These are phyloP conservation scores for Flaveria ramosissima DNA, from an alignment of 129 eudicot species.

Conservation along the genomic window DNA sequence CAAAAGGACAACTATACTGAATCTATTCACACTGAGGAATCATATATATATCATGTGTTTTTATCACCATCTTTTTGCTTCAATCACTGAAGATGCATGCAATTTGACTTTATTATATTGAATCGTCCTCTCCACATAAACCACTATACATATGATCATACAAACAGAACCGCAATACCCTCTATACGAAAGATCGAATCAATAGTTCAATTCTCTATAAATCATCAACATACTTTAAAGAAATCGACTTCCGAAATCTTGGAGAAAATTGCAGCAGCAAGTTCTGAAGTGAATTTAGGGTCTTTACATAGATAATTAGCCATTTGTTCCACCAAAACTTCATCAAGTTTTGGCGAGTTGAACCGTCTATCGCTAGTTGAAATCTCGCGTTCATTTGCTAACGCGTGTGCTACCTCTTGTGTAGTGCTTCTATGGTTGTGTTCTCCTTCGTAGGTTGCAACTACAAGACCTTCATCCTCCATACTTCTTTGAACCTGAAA, in stretches of 20 bases:
- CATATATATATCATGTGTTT: neutral
- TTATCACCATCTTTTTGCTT: neutral
- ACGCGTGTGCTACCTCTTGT: constrained; percentile 22
- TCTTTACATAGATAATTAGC: constrained; percentile 52
- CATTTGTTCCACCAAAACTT: constrained; percentile 60
- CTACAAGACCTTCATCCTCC: constrained; percentile 53
- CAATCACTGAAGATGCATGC: neutral
- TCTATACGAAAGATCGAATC: constrained; percentile 1
- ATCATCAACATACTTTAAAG: constrained; percentile 8
- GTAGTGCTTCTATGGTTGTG: constrained; percentile 56
- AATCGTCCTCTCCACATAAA: neutral
- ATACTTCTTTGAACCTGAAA: constrained; percentile 62
- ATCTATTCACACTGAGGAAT: neutral
- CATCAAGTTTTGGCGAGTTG: constrained; percentile 25
- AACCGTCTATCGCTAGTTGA: constrained; percentile 5
- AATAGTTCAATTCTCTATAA: neutral
- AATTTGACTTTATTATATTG: neutral
- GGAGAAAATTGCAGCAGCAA: constrained; percentile 61
- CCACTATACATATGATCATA: neutral
- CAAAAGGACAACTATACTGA: neutral
- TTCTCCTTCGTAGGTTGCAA: constrained; percentile 82
- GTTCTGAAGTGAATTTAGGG: constrained; percentile 52
- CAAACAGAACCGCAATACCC: neutral
- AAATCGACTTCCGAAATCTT: constrained; percentile 47
- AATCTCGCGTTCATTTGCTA: neutral